Evolutionary conservation across 441 rosid genomes (phyloP), one percentile per base, ranked within the genome.

Genomic region (Pelargonium cotyledonis): DNA sequence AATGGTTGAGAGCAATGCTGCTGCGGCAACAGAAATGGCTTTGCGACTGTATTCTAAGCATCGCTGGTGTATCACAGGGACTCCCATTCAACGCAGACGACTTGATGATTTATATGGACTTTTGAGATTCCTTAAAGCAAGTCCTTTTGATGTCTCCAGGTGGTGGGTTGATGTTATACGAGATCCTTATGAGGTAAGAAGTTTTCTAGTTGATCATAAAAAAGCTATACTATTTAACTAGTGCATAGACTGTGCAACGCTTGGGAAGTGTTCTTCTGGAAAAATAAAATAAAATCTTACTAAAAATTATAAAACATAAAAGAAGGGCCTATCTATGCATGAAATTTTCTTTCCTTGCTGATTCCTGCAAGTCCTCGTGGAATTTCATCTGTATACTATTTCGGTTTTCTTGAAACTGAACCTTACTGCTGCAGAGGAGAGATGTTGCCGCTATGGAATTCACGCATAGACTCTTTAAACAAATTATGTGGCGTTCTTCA

Each of bases 401-500:
- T 71, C 57, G 7, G 10, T 49, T 40, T 63, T 74, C 68, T 69
- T 31, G 16, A 19, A 31, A 19, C 70, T 65, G 58, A 23, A 68
- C 35, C 62, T 35, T 53, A 64, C 63, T 69, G 79, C 77, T 73
- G 66, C 87, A 95, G 99, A 88, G 83, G 73, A 79, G 81, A 76
- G 95, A 90, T 65, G 75, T 53, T 57, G 80, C 83, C 66, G 96
- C 96, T 35, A 83, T 90, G 90, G 92, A 85, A 62, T 92, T 89
- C 73, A 82, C 96, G 6, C 96, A 89, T 72, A 82, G 78, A 1
- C 68, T 87, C 75, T 95, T 90, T 82, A 92, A 85, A 79, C 85
- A 85, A 75, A 81, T 95, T 53, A 90, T 95, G 97, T 95, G 98
- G 99, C 98, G 99, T 66, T 92, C 99, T 78, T 87, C 98, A 51